Conservation (phyloP, 2,329 filamentous ascomycete species). For the Aureobasidium sp. region DNA sequence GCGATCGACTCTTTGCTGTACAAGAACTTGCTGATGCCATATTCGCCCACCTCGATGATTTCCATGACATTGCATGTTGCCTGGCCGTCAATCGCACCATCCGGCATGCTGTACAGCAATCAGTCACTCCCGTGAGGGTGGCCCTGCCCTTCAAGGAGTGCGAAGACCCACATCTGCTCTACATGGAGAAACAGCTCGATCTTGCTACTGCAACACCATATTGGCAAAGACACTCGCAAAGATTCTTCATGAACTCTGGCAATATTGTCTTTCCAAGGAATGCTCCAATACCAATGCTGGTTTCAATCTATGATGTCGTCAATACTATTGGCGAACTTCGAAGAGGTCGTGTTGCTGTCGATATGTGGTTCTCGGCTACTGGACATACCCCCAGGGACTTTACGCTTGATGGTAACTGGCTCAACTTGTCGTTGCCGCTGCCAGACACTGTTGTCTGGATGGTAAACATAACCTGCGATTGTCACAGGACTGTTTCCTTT, state of each 20-base stretch:
- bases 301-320: neutral
- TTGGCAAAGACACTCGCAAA: neutral
- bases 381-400: neutral
- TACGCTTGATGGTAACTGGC: neutral
- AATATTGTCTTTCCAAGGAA: neutral
- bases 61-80: neutral
- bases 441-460: neutral
- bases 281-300: neutral
- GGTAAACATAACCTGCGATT: neutral
- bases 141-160: neutral
- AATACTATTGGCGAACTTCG: neutral
- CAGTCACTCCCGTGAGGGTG: neutral
- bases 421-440: neutral
- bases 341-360: neutral
- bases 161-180: neutral
- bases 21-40: constrained; percentile 2
- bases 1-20: neutral
- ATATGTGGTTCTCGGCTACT: neutral
- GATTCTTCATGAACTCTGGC: neutral
- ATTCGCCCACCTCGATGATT: neutral
- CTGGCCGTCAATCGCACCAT: neutral
- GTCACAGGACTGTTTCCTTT: neutral
- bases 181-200: constrained; percentile 1
- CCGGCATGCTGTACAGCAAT: neutral
- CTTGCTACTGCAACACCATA: neutral